Conservation (phyloP, 2,329 filamentous ascomycete species). For the Fonsecaea nubica region DNA sequence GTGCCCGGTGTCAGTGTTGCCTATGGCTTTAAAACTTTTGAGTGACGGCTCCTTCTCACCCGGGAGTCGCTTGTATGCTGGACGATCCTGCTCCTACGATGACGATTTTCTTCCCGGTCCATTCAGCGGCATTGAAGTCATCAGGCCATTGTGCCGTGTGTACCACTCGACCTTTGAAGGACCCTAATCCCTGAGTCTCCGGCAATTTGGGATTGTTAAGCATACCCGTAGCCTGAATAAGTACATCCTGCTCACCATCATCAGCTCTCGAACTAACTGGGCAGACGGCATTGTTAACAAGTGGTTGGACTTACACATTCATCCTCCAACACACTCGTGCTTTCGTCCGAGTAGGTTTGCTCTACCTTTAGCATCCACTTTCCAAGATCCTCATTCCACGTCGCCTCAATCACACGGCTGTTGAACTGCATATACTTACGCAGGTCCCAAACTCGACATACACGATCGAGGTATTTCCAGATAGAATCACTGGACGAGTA, state of each 20-base stretch:
- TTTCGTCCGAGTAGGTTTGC: constrained; percentile 44
- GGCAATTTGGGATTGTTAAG: neutral
- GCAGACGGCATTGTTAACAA: neutral
- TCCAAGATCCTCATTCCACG: constrained; percentile 56
- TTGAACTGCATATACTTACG: constrained; percentile 61
- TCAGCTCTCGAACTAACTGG: too few relatives aligned
- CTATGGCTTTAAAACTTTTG: too few relatives aligned
- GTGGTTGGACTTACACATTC: constrained; percentile 41
- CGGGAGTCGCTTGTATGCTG: constrained; percentile 54
- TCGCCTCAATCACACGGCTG: constrained; percentile 53
- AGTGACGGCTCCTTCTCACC: too few relatives aligned
- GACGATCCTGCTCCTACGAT: constrained; percentile 53
- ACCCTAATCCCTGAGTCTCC: neutral
- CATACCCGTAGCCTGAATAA: neutral
- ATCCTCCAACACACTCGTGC: constrained; percentile 51
- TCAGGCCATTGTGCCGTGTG: constrained; percentile 52
- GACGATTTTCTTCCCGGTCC: constrained; percentile 51
- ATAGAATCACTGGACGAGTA: constrained; percentile 55
- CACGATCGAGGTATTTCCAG: constrained; percentile 55
- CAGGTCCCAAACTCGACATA: constrained; percentile 56
- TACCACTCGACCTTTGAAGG: constrained; percentile 35
- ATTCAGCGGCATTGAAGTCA: constrained; percentile 52
- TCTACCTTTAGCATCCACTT: constrained; percentile 57
- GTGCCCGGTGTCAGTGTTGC: too few relatives aligned
- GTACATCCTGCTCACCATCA: too few relatives aligned